A percentile compares a stretch with the other conserved stretches of the same genome.
These are phyloP conservation scores for Periconia macrospinosa DNA, from an alignment of 2,329 filamentous ascomycete species.

Conservation along the genomic window DNA sequence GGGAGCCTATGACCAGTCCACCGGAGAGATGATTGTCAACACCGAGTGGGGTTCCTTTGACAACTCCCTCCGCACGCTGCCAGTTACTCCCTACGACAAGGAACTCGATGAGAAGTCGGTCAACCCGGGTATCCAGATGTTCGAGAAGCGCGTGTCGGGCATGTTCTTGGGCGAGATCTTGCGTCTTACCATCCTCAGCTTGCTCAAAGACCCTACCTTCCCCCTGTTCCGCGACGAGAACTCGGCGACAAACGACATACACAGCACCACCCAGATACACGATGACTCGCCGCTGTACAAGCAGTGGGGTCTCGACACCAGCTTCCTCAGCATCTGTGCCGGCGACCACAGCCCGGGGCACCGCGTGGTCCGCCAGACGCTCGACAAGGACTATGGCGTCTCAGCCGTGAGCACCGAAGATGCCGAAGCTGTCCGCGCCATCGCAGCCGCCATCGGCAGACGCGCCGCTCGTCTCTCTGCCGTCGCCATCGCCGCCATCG, in stretches of 20 bases:
- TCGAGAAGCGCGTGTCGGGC: constrained; percentile 96
- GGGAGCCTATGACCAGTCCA: constrained; percentile 72
- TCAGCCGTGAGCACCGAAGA: constrained; percentile 79
- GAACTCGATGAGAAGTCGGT: constrained; percentile 77
- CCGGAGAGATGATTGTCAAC: constrained; percentile 96
- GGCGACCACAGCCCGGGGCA: constrained; percentile 75
- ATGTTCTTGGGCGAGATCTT: constrained; percentile 98
- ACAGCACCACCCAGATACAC: constrained; percentile 64
- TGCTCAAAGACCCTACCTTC: constrained; percentile 68
- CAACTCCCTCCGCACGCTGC: constrained; percentile 85
- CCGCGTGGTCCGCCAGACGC: constrained; percentile 72
- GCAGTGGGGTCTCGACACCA: constrained; percentile 89
- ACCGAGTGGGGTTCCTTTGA: constrained; percentile 99
- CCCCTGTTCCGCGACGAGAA: constrained; percentile 77
- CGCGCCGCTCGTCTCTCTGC: constrained; percentile 86
- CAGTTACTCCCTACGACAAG: constrained; percentile 80
- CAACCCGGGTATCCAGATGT: constrained; percentile 97
- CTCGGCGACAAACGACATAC: constrained; percentile 67
- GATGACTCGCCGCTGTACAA: constrained; percentile 67
- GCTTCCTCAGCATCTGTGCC: constrained; percentile 84
- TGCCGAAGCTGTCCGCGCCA: constrained; percentile 81
- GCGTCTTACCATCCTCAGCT: constrained; percentile 71
- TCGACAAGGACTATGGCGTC: constrained; percentile 76
- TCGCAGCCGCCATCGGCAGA: constrained; percentile 81
- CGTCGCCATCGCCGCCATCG: constrained; percentile 81